Conservation (phyloP, 345 rosid genomes). For the Ricinus communis region DNA sequence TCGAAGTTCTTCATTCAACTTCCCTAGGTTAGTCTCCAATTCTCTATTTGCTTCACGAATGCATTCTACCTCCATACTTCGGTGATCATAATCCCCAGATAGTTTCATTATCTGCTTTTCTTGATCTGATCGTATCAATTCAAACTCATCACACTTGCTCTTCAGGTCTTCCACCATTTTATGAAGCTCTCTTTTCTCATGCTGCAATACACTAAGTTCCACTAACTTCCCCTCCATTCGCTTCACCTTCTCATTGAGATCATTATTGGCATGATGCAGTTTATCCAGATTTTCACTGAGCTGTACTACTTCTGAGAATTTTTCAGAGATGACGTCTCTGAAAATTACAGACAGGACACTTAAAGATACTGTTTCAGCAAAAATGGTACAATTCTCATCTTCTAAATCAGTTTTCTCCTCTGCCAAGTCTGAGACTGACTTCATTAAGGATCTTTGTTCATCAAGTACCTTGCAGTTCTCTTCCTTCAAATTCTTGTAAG, state of each 20-base stretch:
- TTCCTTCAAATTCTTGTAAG: slow-evolving; percentile 43
- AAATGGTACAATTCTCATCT: slow-evolving; percentile 52
- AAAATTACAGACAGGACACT: slow-evolving; percentile 53
- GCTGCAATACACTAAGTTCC: slow-evolving; percentile 34
- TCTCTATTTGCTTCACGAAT: slow-evolving; percentile 42
- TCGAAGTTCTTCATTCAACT: slow-evolving; percentile 42
- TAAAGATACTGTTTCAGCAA: slow-evolving; percentile 54
- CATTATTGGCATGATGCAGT: slow-evolving; percentile 47
- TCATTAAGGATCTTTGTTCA: slow-evolving; percentile 49
- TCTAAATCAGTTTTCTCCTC: slow-evolving; percentile 53
- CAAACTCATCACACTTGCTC: slow-evolving; percentile 56
- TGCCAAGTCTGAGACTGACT: slow-evolving; percentile 40
- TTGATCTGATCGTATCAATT: slow-evolving; percentile 44
- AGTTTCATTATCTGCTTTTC: slow-evolving; percentile 52
- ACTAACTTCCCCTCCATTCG: slow-evolving; percentile 42
- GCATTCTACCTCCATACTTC: slow-evolving; percentile 41
- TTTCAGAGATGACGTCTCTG: slow-evolving; percentile 47
- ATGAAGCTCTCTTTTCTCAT: slow-evolving; percentile 45
- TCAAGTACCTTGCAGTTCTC: slow-evolving; percentile 49
- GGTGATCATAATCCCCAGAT: slow-evolving; percentile 50
- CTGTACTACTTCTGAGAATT: slow-evolving; percentile 43
- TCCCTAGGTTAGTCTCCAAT: slow-evolving; percentile 48
- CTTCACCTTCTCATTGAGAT: slow-evolving; percentile 52
- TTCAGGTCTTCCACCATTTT: slow-evolving; percentile 53
- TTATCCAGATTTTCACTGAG: slow-evolving; percentile 40